These are phyloP conservation scores for Mrakiaceae sp. DNA, from an alignment of 1,284 basidiomycete genomes.

Conservation along the genomic window DNA sequence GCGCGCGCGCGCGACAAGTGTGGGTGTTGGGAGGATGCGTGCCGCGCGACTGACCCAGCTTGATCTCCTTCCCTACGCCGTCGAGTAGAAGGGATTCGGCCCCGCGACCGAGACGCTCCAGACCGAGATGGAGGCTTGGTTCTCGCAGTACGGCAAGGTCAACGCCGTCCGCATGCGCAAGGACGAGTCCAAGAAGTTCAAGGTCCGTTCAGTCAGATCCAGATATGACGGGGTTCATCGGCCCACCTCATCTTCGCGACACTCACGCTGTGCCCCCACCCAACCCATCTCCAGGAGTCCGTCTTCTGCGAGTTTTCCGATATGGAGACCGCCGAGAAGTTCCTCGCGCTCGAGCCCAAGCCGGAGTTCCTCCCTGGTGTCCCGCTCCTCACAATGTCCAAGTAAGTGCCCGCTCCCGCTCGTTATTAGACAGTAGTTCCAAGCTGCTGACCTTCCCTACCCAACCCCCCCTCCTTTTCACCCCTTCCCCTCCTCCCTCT, in stretches of 20 bases:
- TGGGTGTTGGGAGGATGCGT: no score
- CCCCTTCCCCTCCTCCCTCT: background rate
- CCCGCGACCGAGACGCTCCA: constrained; percentile 59
- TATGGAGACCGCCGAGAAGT: constrained; percentile 55
- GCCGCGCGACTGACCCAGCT: background rate
- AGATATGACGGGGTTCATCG: constrained; percentile 24
- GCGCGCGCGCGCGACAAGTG: no score
- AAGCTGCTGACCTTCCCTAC: background rate
- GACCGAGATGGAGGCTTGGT: constrained; percentile 67
- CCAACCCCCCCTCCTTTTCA: background rate
- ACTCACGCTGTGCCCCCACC: background rate
- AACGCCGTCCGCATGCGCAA: constrained; percentile 82
- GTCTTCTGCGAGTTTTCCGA: constrained; percentile 86
- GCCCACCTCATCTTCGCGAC: background rate
- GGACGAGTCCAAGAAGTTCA: constrained; percentile 61
- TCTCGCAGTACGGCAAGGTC: constrained; percentile 66
- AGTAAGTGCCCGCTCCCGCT: constrained; percentile 43
- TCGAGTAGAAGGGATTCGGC: constrained; percentile 72
- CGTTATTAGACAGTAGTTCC: background rate
- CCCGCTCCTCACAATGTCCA: constrained; percentile 75
- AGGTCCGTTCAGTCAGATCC: constrained; percentile 40
- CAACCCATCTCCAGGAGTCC: constrained; percentile 50
- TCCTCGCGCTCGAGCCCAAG: constrained; percentile 67
- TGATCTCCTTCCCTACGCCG: background rate
- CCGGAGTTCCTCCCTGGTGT: constrained; percentile 51